Evolutionary conservation across 192 early-diverging fungal genomes (phyloP).

Genomic region (Backusella liffmaniae): DNA sequence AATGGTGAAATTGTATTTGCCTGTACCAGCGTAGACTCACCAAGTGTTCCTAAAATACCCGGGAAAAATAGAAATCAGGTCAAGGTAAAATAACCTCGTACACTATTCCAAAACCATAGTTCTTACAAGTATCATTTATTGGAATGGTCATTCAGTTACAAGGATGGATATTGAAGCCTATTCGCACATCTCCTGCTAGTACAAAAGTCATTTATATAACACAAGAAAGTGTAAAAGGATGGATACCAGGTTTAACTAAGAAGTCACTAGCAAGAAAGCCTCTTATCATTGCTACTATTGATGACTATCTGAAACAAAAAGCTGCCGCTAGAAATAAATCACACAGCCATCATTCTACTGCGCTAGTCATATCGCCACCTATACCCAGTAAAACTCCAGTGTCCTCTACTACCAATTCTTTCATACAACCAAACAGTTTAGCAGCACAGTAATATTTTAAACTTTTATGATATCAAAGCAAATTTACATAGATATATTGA

Average conservation of each 20-base stretch:
- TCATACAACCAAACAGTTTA: background rate
- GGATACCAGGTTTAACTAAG: constrained; percentile 49
- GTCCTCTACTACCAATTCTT: constrained; percentile 9
- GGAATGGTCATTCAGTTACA: constrained; percentile 23
- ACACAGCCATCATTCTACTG: constrained; percentile 15
- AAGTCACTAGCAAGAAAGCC: constrained; percentile 47
- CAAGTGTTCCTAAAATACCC: constrained; percentile 42
- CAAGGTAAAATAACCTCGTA: constrained; percentile 16
- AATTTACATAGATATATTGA: background rate
- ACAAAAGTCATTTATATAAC: constrained; percentile 53
- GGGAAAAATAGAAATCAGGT: constrained; percentile 45
- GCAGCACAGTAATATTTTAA: background rate
- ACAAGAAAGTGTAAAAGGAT: constrained; percentile 40
- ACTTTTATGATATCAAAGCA: background rate
- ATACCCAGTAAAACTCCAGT: constrained; percentile 6
- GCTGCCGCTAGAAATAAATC: constrained; percentile 20
- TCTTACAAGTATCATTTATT: background rate
- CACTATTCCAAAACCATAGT: no score
- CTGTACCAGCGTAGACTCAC: constrained; percentile 44
- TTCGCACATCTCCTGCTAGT: constrained; percentile 41
- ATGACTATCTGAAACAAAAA: constrained; percentile 48
- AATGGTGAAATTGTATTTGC: constrained; percentile 55
- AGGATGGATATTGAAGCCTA: constrained; percentile 50
- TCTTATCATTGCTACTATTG: constrained; percentile 42
- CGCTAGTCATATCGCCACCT: constrained; percentile 9